phyloP scores from a whole-genome alignment of 169 alveolate species.

The Cyclospora cayetanensis region DNA sequence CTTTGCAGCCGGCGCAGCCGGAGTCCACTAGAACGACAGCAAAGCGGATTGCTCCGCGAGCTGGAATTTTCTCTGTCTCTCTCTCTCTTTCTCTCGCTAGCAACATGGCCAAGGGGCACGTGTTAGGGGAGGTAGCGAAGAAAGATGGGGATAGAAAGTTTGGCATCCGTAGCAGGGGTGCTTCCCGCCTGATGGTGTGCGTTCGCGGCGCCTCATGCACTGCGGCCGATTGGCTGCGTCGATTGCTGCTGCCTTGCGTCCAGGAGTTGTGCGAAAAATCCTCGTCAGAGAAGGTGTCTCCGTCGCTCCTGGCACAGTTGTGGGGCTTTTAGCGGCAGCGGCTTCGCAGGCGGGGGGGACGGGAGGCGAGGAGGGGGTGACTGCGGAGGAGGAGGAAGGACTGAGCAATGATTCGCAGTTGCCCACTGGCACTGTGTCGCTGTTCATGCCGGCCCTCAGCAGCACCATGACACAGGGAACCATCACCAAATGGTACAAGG shows the following conservation, averaged over 20 bases:
- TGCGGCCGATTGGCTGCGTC: too few relatives aligned
- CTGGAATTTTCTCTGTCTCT: too few relatives aligned
- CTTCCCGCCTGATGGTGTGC: too few relatives aligned
- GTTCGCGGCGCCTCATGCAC: too few relatives aligned
- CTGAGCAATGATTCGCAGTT: neutral
- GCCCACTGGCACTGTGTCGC: neutral
- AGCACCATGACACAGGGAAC: slow-evolving; percentile 84
- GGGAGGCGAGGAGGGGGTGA: neutral
- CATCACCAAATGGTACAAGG: slow-evolving; percentile 81
- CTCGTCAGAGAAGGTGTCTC: neutral
- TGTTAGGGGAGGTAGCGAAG: too few relatives aligned
- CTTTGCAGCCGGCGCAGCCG: too few relatives aligned
- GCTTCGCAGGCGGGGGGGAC: neutral
- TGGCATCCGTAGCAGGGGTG: too few relatives aligned
- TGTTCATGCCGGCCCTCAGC: slow-evolving; percentile 79
- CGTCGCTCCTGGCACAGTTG: neutral
- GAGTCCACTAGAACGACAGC: too few relatives aligned
- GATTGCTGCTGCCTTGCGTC: neutral
- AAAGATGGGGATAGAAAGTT: too few relatives aligned
- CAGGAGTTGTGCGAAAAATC: neutral
- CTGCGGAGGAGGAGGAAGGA: neutral
- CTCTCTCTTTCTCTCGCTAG: too few relatives aligned
- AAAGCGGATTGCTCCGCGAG: too few relatives aligned
- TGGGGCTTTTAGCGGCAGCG: neutral
- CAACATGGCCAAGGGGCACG: too few relatives aligned